Base-by-base conservation (phyloP, 2,329 filamentous ascomycete genomes). In the Phaeomoniella chlamydospora region DNA sequence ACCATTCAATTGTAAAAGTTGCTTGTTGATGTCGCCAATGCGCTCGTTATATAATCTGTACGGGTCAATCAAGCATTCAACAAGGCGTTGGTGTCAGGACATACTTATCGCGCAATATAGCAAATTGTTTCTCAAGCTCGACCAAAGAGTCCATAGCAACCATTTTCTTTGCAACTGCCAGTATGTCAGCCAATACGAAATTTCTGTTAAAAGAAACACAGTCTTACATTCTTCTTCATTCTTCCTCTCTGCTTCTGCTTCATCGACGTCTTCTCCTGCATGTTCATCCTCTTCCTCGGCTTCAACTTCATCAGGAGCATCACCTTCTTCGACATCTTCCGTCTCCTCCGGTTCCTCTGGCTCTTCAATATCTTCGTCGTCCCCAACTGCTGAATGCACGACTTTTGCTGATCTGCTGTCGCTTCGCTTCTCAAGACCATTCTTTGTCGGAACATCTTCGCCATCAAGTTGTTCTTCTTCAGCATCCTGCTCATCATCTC, bases 81-180 rank as follows among this genome's bases (percentile, higher is more conserved):
- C 19, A 38, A 2, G 31, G n/a, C n/a, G 35, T 18, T 22, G 31
- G 37, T 13, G 19, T 19, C 3, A 29, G 13, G n/a, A 35, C 58
- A 54, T 53, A 67, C 63, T 62, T 65, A 46, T 69, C 86, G 49
- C 86, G 74, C 51, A 96, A 83, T 13, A 80, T 72, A 40, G 79
- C 75, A 59, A 98, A 98, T 52, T 90, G 83, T 54, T 80, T 80
- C 54, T 96, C 88, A 31, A 98, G 80, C 13, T 74, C 72, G 13
- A 74, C 69, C 47, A 94, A 70, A 45, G 85, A 76, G 38, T 86
- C 82, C 51, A 87, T 78, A 0, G 87, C 87, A 19, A 73, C 72
- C 50, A 77, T 77, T 60, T 88, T 90, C 51, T 76, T 77, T 49
- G 82, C 74, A 44, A 82, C 83, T 88, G 48, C 41, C 39, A 46